Percentiles rank a stretch among this genome's conserved stretches.
These are phyloP conservation scores for Camellia lanceoleosa DNA, from an alignment of 148 eudicot genomes.

Conservation along the genomic window DNA sequence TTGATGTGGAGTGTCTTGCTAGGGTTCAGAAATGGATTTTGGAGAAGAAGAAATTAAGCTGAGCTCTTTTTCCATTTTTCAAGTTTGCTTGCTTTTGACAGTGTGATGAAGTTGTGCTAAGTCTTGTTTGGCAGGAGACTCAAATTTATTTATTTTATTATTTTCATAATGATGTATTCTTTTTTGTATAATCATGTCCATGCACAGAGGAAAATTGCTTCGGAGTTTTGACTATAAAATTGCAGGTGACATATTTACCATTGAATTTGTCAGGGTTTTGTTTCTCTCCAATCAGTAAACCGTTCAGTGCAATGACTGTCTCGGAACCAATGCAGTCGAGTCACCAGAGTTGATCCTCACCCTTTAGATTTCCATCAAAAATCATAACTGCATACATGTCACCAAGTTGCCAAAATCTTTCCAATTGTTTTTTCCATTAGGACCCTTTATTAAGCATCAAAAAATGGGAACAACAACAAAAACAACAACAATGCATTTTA, in stretches of 20 bases:
- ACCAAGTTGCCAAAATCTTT: not conserved
- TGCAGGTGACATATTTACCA: not conserved
- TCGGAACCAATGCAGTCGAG: no score
- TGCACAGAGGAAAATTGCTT: not conserved
- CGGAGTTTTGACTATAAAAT: not conserved
- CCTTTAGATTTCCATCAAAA: slow-evolving; percentile 2
- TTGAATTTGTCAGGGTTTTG: no score
- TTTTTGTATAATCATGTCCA: not conserved
- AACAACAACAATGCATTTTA: not conserved
- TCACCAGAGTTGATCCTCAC: no score
- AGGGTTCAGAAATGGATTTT: slow-evolving; percentile 44
- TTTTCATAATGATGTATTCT: not conserved
- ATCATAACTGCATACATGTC: not conserved
- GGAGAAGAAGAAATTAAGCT: slow-evolving; percentile 52
- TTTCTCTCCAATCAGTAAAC: no score
- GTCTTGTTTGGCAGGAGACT: not conserved
- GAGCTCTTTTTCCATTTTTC: slow-evolving; percentile 9
- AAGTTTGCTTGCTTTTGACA: not conserved
- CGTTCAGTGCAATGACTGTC: no score
- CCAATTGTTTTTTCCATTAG: not conserved
- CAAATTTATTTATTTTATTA: not conserved
- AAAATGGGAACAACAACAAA: slow-evolving; percentile 11
- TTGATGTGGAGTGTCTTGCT: slow-evolving; percentile 39
- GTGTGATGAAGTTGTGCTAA: slow-evolving; percentile 2
- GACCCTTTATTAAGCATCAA: slow-evolving; percentile 1